Evolutionary conservation across 352 stramenopile genomes (phyloP), one percentile per base, ranked within the genome.

Genomic region (Globisporangium emineosum): DNA sequence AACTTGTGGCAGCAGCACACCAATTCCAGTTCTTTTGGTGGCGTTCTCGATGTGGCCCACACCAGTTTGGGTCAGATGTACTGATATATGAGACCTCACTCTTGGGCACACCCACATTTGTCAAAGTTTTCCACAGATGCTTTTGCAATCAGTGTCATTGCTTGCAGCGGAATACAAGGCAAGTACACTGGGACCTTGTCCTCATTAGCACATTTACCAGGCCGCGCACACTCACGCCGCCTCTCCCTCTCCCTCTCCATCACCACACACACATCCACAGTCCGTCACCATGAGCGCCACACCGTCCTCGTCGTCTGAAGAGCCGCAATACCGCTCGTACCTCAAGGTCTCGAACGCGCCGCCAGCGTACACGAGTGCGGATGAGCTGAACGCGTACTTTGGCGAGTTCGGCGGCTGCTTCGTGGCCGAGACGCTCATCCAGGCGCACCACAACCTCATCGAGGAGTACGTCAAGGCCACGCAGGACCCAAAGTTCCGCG

Each of bases 391-490:
- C 64, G 82, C 81, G 40, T 93, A 97, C 81, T 98, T 98, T 71
- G 91, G 92, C 43, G 67, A 93, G 60, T 99, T 98, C 78, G 97
- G 97, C 27, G 97, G 97, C 60, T 97, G 97, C 67, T 99, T 97
- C 76, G 98, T 99, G 66, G 96, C 97, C 35, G 97, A 99, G 80
- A 99, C 96, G 42, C 78, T 99, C 27, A 97, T 98, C 63, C 91
- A 98, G 67, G 96, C 96, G 42, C 98, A 97, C 75, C 88, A 96
- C 66, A 95, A 99, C 76, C 95, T 99, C 65, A 82, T 87, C 19
- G 76, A 90, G 37, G 86, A 97, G 70, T 99, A 99, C 71, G 89
- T 97, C 50, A 82, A 90, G 63, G 89, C 97, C 47, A 98, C 96
- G 62, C 78, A 97, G 60, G 97, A 99, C 78, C 94, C 96, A 5